These are phyloP conservation scores for Iodosphaeria phyllophila DNA, from an alignment of 2,329 filamentous ascomycete genomes.

Conservation along the genomic window DNA sequence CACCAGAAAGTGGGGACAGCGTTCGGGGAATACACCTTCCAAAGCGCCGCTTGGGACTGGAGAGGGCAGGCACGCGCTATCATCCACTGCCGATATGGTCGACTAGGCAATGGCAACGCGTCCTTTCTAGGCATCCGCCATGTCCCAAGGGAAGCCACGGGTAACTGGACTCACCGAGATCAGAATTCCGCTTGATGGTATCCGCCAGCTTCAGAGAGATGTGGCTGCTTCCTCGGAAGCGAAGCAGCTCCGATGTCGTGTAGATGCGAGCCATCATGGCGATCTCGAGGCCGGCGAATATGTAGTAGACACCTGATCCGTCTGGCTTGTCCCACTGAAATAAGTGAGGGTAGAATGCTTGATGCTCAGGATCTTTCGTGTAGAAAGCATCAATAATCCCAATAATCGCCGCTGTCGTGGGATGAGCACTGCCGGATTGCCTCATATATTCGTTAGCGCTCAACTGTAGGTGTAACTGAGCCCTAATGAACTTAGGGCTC, in stretches of 20 bases:
- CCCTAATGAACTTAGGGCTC: slow-evolving; percentile 18
- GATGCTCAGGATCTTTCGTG: slow-evolving; percentile 5
- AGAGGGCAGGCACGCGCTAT: no score
- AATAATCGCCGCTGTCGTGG: no score
- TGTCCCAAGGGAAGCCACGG: slow-evolving; percentile 2
- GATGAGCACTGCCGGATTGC: slow-evolving; percentile 5
- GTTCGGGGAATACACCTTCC: no score
- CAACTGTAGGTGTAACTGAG: slow-evolving; percentile 20
- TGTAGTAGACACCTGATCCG: slow-evolving; percentile 17
- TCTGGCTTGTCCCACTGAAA: slow-evolving; percentile 18
- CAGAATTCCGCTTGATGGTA: slow-evolving; percentile 13
- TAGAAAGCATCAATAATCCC: no score
- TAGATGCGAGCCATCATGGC: slow-evolving; percentile 25
- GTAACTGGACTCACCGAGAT: slow-evolving; percentile 18
- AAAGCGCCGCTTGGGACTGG: no score
- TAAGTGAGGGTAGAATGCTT: slow-evolving; percentile 15
- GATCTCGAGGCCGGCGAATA: slow-evolving; percentile 20
- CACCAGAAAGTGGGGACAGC: no score
- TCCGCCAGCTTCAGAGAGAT: slow-evolving; percentile 3
- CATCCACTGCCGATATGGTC: no score
- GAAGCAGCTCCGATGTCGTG: slow-evolving; percentile 24
- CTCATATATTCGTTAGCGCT: slow-evolving; percentile 15
- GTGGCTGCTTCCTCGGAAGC: slow-evolving; percentile 13
- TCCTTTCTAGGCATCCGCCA: slow-evolving; percentile 6
- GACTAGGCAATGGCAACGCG: no score